Percentiles rank a stretch among this genome's conserved stretches.
phyloP scores from a whole-genome alignment of 768 basidiomycete species.

The Lactarius evosmus region DNA sequence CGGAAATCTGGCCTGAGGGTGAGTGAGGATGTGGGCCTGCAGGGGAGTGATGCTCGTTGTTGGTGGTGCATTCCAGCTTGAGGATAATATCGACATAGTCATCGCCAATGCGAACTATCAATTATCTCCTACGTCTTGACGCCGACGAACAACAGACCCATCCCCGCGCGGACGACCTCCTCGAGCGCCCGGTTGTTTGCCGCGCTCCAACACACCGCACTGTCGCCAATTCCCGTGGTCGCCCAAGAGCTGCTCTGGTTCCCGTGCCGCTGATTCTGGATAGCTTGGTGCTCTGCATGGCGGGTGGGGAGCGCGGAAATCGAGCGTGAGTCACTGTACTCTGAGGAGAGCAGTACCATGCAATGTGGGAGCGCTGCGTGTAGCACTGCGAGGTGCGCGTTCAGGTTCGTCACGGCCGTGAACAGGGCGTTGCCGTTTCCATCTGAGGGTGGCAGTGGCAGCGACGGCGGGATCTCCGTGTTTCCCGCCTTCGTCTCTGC shows the following conservation, averaged over 20 bases:
- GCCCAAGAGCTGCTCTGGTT: conserved; percentile 47
- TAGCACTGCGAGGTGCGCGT: conserved; percentile 57
- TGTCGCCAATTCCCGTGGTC: conserved; percentile 51
- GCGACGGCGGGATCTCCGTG: conserved; percentile 30
- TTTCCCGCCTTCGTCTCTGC: neutral
- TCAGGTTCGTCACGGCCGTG: conserved; percentile 43
- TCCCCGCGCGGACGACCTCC: conserved; percentile 73
- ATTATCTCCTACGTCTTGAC: conserved; percentile 37
- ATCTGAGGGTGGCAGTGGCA: too few species aligned
- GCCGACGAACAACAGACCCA: conserved; percentile 80
- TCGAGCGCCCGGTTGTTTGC: conserved; percentile 74
- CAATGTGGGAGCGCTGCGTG: conserved; percentile 69
- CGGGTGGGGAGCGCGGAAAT: conserved; percentile 58
- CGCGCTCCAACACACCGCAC: conserved; percentile 63
- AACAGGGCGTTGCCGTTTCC: neutral
- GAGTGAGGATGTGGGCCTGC: too few species aligned
- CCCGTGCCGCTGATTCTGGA: conserved; percentile 71
- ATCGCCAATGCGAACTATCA: too few species aligned
- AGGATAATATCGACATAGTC: too few species aligned
- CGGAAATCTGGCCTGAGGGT: too few species aligned
- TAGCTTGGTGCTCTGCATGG: conserved; percentile 29
- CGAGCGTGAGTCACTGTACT: conserved; percentile 80
- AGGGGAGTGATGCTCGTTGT: too few species aligned
- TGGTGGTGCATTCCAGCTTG: too few species aligned
- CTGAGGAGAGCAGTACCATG: conserved; percentile 83